These are phyloP conservation scores for Pterothamnion heteromorphum DNA, from an alignment of 31 red algal genomes.

Conservation along the genomic window DNA sequence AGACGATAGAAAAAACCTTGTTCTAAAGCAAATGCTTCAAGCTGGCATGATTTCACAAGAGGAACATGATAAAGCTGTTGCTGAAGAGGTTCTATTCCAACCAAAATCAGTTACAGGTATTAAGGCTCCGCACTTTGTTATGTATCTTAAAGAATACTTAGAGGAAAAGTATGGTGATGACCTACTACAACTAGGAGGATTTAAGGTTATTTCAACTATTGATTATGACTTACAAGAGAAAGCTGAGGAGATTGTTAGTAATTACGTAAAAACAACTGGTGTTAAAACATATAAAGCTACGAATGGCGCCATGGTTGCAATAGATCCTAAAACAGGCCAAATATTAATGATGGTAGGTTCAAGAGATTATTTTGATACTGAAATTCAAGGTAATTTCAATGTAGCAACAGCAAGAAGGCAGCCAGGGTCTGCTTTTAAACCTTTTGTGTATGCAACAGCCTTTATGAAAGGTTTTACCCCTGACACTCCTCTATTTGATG, in stretches of 20 bases:
- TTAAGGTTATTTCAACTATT: neutral
- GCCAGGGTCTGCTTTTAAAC: slow-evolving; percentile 1
- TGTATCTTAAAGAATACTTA: neutral
- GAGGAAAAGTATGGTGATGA: neutral
- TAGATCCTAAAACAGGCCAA: neutral
- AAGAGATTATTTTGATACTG: slow-evolving; percentile 1
- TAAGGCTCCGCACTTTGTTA: slow-evolving; percentile 3
- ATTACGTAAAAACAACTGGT: neutral
- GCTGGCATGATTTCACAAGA: neutral
- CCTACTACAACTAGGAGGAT: neutral
- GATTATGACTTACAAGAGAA: neutral
- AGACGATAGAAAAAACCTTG: neutral
- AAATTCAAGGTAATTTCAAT: neutral
- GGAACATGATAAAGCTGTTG: neutral
- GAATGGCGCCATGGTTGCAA: neutral
- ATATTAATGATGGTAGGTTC: neutral
- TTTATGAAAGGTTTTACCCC: neutral
- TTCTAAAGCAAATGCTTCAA: neutral
- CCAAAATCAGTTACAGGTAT: neutral
- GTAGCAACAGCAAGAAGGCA: neutral
- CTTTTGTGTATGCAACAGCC: neutral
- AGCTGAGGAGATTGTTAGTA: neutral
- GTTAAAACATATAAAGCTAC: neutral
- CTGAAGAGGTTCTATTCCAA: neutral
- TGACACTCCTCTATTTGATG: neutral